Conservation (phyloP, 2,329 filamentous ascomycete genomes). For the Hysterium pulicare region DNA sequence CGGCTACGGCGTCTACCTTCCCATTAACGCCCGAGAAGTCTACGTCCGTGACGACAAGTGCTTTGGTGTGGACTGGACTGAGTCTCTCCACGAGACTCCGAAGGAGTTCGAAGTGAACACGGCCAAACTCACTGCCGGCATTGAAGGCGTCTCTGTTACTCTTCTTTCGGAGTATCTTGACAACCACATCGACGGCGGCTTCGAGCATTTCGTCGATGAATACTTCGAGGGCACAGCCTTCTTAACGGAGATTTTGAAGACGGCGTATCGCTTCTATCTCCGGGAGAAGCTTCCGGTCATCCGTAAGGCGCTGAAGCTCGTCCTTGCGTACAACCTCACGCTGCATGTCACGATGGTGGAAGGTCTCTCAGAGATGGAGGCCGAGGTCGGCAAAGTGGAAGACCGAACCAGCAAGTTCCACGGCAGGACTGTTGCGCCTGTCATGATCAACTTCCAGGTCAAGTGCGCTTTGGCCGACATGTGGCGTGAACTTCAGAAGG, state of each 20-base stretch:
- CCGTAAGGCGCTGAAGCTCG: conserved; percentile 90
- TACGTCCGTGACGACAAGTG: conserved; percentile 89
- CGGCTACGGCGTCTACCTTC: conserved; percentile 88
- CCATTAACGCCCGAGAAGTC: conserved; percentile 90
- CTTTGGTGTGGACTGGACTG: conserved; percentile 91
- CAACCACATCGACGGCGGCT: conserved; percentile 87
- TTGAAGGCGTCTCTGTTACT: conserved; percentile 77
- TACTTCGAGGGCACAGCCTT: conserved; percentile 96
- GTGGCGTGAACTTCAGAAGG: conserved; percentile 97
- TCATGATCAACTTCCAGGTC: conserved; percentile 99
- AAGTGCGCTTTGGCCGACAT: conserved; percentile 96
- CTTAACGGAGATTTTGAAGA: conserved; percentile 94
- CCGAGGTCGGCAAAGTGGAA: conserved; percentile 77
- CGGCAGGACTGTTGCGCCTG: conserved; percentile 86
- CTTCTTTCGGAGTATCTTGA: conserved; percentile 90
- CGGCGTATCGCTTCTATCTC: conserved; percentile 86
- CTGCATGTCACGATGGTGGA: conserved; percentile 93
- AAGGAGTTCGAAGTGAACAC: conserved; percentile 83
- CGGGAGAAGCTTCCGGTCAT: conserved; percentile 86
- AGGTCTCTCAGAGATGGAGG: conserved; percentile 76
- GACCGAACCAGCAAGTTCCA: conserved; percentile 82
- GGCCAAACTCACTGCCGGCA: conserved; percentile 82
- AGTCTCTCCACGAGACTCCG: conserved; percentile 71
- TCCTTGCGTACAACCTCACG: conserved; percentile 93
- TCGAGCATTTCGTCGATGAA: conserved; percentile 90